A percentile compares a stretch with the other conserved stretches of the same genome.
Conservation (phyloP, 2,329 filamentous ascomycete species). For the Davidsoniella neocaledoniae region DNA sequence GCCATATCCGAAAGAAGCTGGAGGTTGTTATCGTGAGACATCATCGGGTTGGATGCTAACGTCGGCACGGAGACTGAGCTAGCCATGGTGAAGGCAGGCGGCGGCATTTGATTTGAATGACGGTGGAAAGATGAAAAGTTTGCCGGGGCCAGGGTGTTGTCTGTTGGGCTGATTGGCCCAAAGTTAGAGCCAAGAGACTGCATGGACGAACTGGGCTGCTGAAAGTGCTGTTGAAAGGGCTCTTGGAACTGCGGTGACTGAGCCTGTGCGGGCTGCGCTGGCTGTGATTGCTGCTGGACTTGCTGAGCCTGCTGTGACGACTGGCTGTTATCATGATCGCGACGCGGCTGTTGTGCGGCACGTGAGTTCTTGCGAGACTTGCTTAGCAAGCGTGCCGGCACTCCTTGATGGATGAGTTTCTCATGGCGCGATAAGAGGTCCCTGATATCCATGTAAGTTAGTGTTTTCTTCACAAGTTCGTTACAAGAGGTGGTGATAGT, state of each 20-base stretch:
- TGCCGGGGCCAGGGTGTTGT: background rate
- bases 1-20: constrained; percentile 8
- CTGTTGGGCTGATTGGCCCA: constrained; percentile 1
- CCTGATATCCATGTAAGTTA: constrained; percentile 45
- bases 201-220: background rate
- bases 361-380: constrained; percentile 35
- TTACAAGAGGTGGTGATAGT: background rate
- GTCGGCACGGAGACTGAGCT: constrained; percentile 2
- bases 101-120: background rate
- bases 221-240: constrained; percentile 2
- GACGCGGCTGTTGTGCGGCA: background rate
- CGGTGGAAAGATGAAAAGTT: background rate
- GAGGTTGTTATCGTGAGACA: constrained; percentile 3
- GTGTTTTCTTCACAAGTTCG: background rate
- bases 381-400: constrained; percentile 13
- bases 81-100: constrained; percentile 6
- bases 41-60: constrained; percentile 1
- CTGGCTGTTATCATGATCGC: background rate
- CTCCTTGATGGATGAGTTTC: constrained; percentile 45
- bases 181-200: no score
- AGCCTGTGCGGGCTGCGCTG: background rate
- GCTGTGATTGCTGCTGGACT: background rate
- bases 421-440: constrained; percentile 47
- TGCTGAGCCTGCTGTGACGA: constrained; percentile 1
- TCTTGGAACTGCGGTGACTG: background rate